Conservation (phyloP, 768 basidiomycete genomes). For the Boletus reticuloceps region DNA sequence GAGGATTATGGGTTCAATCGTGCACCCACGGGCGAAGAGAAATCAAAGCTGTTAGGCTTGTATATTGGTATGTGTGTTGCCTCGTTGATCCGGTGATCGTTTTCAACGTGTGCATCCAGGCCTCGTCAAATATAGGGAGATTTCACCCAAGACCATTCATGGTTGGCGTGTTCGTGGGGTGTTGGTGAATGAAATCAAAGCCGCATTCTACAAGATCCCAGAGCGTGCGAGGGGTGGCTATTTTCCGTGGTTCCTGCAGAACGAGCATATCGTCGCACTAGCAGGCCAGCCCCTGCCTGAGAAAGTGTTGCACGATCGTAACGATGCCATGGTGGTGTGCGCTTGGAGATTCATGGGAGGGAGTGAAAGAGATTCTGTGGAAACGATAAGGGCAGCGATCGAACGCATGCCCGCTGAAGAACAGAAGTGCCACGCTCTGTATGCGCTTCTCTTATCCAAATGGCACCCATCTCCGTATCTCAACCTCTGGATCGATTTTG, state of each 20-base stretch:
- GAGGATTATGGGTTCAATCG: constrained; percentile 2
- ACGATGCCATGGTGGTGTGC: background rate
- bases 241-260: constrained; percentile 2
- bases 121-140: background rate
- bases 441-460: background rate
- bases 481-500: background rate
- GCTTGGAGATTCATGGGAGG: constrained; percentile 3
- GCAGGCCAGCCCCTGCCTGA: background rate
- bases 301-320: background rate
- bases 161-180: constrained; percentile 1
- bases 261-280: constrained; percentile 1
- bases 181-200: constrained; percentile 1
- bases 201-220: background rate
- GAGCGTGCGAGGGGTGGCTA: background rate
- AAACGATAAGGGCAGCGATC: background rate
- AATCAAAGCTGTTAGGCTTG: background rate
- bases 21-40: background rate
- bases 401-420: background rate
- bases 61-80: background rate
- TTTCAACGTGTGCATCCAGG: background rate
- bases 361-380: background rate
- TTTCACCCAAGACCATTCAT: background rate
- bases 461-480: background rate
- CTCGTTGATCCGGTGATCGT: background rate
- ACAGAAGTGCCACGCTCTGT: background rate